Percentiles rank a stretch among this genome's conserved stretches.
phyloP scores from a whole-genome alignment of 163 green algal species.

The Chlorella variabilis region DNA sequence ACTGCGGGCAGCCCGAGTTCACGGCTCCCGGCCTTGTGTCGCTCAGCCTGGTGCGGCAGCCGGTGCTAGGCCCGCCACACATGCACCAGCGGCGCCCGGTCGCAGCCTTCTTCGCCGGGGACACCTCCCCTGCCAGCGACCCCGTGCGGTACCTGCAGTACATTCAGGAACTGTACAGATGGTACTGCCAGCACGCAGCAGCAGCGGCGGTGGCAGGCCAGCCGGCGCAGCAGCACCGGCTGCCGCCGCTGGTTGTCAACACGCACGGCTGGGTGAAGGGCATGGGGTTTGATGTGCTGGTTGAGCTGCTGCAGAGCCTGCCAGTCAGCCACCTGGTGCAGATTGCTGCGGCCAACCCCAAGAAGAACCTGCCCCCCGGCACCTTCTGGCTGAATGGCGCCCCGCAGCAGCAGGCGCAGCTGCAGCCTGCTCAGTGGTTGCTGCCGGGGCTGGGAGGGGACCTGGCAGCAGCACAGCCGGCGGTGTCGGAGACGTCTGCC shows the following conservation, averaged over 20 bases:
- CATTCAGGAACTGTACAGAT: slow-evolving; percentile 54
- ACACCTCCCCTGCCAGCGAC: slow-evolving; percentile 62
- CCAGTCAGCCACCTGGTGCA: slow-evolving; percentile 66
- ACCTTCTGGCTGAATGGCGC: slow-evolving; percentile 39
- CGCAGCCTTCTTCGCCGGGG: slow-evolving; percentile 66
- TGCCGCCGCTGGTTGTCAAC: slow-evolving; percentile 83
- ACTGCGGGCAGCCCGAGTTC: slow-evolving; percentile 89
- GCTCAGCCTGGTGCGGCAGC: slow-evolving; percentile 39
- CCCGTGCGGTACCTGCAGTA: slow-evolving; percentile 59
- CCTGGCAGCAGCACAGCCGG: not conserved
- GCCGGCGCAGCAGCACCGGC: not conserved
- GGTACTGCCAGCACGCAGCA: slow-evolving; percentile 45
- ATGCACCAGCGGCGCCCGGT: slow-evolving; percentile 50
- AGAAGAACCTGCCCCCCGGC: slow-evolving; percentile 53
- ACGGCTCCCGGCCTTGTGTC: slow-evolving; percentile 72
- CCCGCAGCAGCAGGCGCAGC: not conserved
- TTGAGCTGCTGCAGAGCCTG: slow-evolving; percentile 54
- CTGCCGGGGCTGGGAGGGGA: slow-evolving; percentile 26
- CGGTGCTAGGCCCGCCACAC: slow-evolving; percentile 72
- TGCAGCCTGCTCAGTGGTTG: slow-evolving; percentile 26
- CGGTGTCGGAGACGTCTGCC: slow-evolving; percentile 17
- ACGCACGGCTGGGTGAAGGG: slow-evolving; percentile 85
- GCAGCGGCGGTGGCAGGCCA: slow-evolving; percentile 15
- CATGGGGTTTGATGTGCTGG: slow-evolving; percentile 74
- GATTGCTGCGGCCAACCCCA: slow-evolving; percentile 50